Base-by-base conservation (phyloP, 805 yeast genomes). In the Monosporozyma servazzii region DNA sequence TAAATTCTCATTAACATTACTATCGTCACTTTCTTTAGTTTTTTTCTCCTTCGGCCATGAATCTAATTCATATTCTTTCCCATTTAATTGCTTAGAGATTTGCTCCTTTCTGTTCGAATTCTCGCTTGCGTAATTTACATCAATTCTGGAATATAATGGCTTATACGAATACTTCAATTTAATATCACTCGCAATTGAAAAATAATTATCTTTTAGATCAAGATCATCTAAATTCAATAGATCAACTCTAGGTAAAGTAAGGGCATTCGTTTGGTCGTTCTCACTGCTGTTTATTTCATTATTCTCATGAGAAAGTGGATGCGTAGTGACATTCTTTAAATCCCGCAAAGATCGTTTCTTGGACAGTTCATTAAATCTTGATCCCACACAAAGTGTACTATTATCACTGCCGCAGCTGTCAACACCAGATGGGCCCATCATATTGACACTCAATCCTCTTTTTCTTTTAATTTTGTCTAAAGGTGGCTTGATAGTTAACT, bases 211-310 rank as follows among this genome's bases (percentile, higher is more conserved):
- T 15, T 53, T 48, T 36, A 66, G 39, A 45, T 64, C 64, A 31
- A 66, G 50, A 47, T 66, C 69, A 6, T 52, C 53, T 46, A 60
- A 43, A 42, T 61, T 61, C 33, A 57, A 40, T 25, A 57, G 37
- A 29, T 55, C 54, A 41, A 62, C 47, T 42, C 51, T 47, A 21
- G 60, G 59, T 21, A 29, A 33, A 13, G 45, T 18, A 8, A 18
- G 29, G 5, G 44, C 43, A 18, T 33, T 17, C 3, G 29, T n/a
- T 15, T 20, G 29, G 17, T 42, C 7, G 17, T 43, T 27, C 7
- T 25, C 27, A 25, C 27, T 25, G 27, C 7, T 5, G 7, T 7
- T 25, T 15, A 29, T 15, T 21, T 9, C 21, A 23, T 48, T 37
- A 30, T 37, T 25, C 9, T 3, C 20, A 29, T 25, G n/a, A 27